Evolutionary conservation across 1,139 yeast species (phyloP).

Genomic region (Geotrichum histeridarum): DNA sequence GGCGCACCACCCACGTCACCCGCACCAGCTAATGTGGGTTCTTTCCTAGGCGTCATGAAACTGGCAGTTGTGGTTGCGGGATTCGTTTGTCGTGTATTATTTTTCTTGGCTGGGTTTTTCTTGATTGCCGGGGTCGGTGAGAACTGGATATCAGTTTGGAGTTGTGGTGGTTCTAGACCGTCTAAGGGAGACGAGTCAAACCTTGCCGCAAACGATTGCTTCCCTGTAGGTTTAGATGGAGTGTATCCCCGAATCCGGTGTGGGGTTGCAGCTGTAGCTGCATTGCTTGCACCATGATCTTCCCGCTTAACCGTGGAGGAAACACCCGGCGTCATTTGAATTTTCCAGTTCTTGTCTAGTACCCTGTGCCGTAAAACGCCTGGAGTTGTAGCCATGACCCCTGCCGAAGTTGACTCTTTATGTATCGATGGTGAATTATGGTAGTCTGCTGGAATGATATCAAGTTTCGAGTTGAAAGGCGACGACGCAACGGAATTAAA

Average conservation of each 20-base stretch:
- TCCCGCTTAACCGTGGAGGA: background rate
- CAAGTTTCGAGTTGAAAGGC: conserved; percentile 14
- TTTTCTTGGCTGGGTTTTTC: background rate
- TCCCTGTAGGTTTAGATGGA: background rate
- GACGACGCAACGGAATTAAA: conserved; percentile 9
- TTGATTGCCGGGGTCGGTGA: conserved; percentile 9
- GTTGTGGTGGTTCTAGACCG: conserved; percentile 14
- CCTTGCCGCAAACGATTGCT: conserved; percentile 14
- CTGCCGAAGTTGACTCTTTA: background rate
- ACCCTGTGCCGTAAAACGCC: conserved; percentile 36
- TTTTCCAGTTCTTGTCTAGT: conserved; percentile 36
- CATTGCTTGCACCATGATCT: no score
- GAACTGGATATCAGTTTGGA: conserved; percentile 9
- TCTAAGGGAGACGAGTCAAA: conserved; percentile 18
- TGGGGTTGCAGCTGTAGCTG: background rate
- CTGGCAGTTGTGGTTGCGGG: background rate
- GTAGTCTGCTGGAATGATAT: conserved; percentile 3
- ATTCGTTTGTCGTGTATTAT: no score
- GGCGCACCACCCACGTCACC: conserved; percentile 4
- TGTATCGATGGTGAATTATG: conserved; percentile 2
- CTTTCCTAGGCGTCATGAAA: conserved; percentile 5
- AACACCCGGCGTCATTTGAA: conserved; percentile 35
- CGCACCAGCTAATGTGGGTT: background rate
- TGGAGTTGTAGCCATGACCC: conserved; percentile 2
- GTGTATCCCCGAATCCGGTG: conserved; percentile 4